Evolutionary conservation across 2,329 filamentous ascomycete species (phyloP), one percentile per base, ranked within the genome.

Genomic region (Epichloe festucae): DNA sequence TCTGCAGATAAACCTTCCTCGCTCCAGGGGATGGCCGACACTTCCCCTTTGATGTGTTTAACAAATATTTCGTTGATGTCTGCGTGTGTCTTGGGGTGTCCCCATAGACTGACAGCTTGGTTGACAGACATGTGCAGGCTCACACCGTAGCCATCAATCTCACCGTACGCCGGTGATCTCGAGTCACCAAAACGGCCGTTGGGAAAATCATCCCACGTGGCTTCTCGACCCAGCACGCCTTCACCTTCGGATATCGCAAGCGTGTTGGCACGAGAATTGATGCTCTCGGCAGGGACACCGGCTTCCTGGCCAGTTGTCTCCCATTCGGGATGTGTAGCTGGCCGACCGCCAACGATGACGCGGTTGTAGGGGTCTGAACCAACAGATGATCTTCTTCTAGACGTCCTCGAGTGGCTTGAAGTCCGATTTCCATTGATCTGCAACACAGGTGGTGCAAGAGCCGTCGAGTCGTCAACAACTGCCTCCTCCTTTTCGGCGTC

Each of bases 61-160:
- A 84, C 78, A 69, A 98, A 97, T 45, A 96, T 73, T 11, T 75
- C 71, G 59, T 81, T 89, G 60, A 98, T 86, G 62, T 97, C 89
- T 34, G 76, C 71, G 2, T 66, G 65, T 4, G 78, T 78, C 27
- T 77, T 79, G 0, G 93, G 93, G 53, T 85, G 75, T 21, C 87
- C 89, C 93, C 93, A 98, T 35, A 95, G 75, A 57, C 79, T 77
- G 57, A 91, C 79, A 12, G 93, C 93, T 63, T 90, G 83, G 2
- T 83, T 78, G n/a, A 88, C 81, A 0, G 87, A 88, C 64, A 96
- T 88, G 70, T 96, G 93, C 40, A 98, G 74, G 52, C 85, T 93
- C n/a, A 94, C 89, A 11, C 93, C 93, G 64, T 97, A 97, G n/a
- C 91, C 91, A 63, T 97, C 90, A 53, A 96, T 96, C 67, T 96